Evolutionary conservation across 768 basidiomycete species (phyloP).

Genomic region (Boletus reticuloceps): DNA sequence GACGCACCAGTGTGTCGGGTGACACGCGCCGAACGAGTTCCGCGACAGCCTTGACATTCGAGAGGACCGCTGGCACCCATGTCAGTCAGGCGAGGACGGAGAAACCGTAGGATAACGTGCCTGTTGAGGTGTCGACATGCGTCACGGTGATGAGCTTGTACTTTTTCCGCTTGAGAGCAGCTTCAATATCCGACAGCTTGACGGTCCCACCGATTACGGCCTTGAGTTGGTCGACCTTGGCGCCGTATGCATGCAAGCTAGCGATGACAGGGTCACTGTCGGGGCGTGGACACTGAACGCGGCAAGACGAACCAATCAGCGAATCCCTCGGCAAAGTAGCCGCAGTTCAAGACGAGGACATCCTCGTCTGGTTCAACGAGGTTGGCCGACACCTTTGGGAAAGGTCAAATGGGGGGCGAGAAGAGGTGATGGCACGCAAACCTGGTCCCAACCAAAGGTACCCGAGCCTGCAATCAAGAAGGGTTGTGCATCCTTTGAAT

Average conservation of each 20-base stretch:
- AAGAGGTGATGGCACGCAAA: conserved; percentile 23
- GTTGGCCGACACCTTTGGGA: conserved; percentile 78
- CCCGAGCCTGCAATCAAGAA: conserved; percentile 95
- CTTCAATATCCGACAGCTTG: conserved; percentile 53
- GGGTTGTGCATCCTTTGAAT: conserved; percentile 77
- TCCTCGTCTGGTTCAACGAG: conserved; percentile 79
- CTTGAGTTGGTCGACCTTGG: conserved; percentile 78
- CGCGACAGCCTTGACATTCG: conserved; percentile 74
- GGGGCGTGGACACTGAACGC: background rate
- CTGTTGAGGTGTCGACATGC: conserved; percentile 92
- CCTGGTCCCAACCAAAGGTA: conserved; percentile 97
- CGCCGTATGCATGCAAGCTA: conserved; percentile 86
- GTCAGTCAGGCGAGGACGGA: background rate
- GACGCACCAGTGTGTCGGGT: conserved; percentile 74
- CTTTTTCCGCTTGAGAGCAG: conserved; percentile 70
- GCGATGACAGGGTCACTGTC: background rate
- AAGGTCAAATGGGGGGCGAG: background rate
- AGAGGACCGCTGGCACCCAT: conserved; percentile 65
- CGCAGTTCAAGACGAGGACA: conserved; percentile 81
- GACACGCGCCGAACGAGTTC: conserved; percentile 71
- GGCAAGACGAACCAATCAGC: conserved; percentile 63
- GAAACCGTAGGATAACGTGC: conserved; percentile 27
- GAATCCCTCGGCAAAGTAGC: conserved; percentile 94
- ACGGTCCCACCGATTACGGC: conserved; percentile 83
- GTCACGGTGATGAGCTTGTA: conserved; percentile 93